phyloP scores from a whole-genome alignment of 371 early-diverging fungal genomes.

The Blakeslea trispora region DNA sequence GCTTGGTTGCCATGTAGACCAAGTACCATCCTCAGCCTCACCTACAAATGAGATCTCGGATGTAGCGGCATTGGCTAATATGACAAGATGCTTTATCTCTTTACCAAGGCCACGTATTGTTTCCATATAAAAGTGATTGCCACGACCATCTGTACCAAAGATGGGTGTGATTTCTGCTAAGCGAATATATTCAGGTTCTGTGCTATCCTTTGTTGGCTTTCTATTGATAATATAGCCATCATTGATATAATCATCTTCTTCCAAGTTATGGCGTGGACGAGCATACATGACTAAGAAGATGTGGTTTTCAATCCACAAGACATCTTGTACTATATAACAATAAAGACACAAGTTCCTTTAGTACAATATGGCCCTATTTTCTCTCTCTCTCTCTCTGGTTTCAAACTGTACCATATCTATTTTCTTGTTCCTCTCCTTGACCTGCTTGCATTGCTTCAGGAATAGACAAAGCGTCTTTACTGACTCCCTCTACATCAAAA shows the following conservation, averaged over 20 bases:
- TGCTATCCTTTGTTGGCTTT: conserved; percentile 19
- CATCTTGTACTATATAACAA: conserved; percentile 35
- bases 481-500: conserved; percentile 35
- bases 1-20: conserved; percentile 46
- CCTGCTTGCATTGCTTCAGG: conserved; percentile 31
- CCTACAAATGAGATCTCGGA: conserved; percentile 45
- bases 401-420: conserved; percentile 39
- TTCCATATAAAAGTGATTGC: conserved; percentile 45
- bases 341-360: too few relatives aligned
- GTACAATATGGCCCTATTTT: too few relatives aligned
- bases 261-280: conserved; percentile 12
- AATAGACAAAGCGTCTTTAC: conserved; percentile 23
- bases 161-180: conserved; percentile 45
- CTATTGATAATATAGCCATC: conserved; percentile 42
- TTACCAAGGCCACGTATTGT: conserved; percentile 37
- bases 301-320: conserved; percentile 48
- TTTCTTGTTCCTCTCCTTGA: conserved; percentile 19
- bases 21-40: conserved; percentile 35
- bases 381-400: too few relatives aligned
- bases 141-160: conserved; percentile 35
- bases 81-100: conserved; percentile 32
- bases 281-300: conserved; percentile 40
- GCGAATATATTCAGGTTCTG: conserved; percentile 24
- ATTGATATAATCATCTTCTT: conserved; percentile 28
- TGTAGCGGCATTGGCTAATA: conserved; percentile 43